Evolutionary conservation across 805 yeast genomes (phyloP), one percentile per base, ranked within the genome.

Genomic region (Millerozyma miso): DNA sequence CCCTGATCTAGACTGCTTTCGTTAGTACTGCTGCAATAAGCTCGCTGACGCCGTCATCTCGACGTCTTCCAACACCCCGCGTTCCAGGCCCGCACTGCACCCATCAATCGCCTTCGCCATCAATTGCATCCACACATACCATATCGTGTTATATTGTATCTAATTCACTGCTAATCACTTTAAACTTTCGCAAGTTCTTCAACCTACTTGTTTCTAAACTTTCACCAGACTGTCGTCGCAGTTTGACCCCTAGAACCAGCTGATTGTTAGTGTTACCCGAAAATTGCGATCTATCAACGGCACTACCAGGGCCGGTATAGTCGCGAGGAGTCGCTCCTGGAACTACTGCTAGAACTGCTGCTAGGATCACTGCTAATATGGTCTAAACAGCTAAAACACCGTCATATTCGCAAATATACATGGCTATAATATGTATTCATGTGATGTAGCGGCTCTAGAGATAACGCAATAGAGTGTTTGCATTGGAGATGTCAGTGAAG

Each of bases 1-100:
- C 63, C 63, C 63, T 46, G 63, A 59, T 58, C 63, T 59, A 31
- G 63, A 59, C 63, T 59, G 33, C n/a, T 16, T n/a, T 10, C 31
- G 57, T 53, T 52, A 52, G 56, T 52, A 41, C 18, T 32, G 16
- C 29, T 23, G 29, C 29, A 23, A 23, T 10, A 7, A 6, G 6
- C 29, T 7, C 10, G 6, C 29, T 10, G 6, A 10, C 10, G 10
- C 10, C 10, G 6, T 10, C 10, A 10, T 10, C 10, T 10, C 29
- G 29, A 10, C 29, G 29, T 7, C 6, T 7, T 23, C 29, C 10
- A 6, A 7, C 29, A 6, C 29, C 29, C 6, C 29, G 29, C 29
- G 10, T 23, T 10, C 29, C 29, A 23, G 10, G 29, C 29, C 29
- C n/a, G n/a, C n/a, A n/a, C n/a, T n/a, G n/a, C n/a, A 10, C 29